phyloP scores from a whole-genome alignment of 495 filamentous ascomycete genomes.

The Aspergillus indologenus region DNA sequence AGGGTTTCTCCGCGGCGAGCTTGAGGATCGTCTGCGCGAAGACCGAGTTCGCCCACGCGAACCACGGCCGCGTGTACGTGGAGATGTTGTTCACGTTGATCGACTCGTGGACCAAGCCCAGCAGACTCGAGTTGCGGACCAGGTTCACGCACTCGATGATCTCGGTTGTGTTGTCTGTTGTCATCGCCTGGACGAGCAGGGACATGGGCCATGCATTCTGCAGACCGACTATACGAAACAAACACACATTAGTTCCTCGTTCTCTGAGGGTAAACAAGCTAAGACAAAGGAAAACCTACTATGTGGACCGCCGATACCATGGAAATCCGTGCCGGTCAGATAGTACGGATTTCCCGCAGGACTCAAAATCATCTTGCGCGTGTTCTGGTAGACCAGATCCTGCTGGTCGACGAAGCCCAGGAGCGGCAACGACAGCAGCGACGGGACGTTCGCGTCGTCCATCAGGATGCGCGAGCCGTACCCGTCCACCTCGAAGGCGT shows the following conservation, averaged over 20 bases:
- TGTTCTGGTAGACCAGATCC: slow-evolving; percentile 80
- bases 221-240: slow-evolving; percentile 56
- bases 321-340: slow-evolving; percentile 72
- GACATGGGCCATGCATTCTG: slow-evolving; percentile 97
- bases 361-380: slow-evolving; percentile 82
- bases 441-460: slow-evolving; percentile 97
- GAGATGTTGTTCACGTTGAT: slow-evolving; percentile 73
- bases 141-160: slow-evolving; percentile 67
- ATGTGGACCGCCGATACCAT: slow-evolving; percentile 82
- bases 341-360: slow-evolving; percentile 86
- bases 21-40: slow-evolving; percentile 93
- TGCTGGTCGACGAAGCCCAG: slow-evolving; percentile 72
- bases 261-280: too few species aligned
- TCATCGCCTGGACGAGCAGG: slow-evolving; percentile 85
- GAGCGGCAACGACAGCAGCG: slow-evolving; percentile 78
- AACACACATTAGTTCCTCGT: slow-evolving; percentile 3
- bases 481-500: slow-evolving; percentile 95
- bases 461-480: slow-evolving; percentile 89
- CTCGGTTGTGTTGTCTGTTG: slow-evolving; percentile 80
- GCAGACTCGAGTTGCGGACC: slow-evolving; percentile 66
- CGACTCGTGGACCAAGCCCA: slow-evolving; percentile 89
- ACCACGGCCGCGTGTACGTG: slow-evolving; percentile 88
- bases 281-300: slow-evolving; percentile 35
- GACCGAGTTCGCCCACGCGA: slow-evolving; percentile 96
- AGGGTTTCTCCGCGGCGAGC: slow-evolving; percentile 78